phyloP scores from a whole-genome alignment of 148 eudicot genomes.

The Vaccinium corymbosum region DNA sequence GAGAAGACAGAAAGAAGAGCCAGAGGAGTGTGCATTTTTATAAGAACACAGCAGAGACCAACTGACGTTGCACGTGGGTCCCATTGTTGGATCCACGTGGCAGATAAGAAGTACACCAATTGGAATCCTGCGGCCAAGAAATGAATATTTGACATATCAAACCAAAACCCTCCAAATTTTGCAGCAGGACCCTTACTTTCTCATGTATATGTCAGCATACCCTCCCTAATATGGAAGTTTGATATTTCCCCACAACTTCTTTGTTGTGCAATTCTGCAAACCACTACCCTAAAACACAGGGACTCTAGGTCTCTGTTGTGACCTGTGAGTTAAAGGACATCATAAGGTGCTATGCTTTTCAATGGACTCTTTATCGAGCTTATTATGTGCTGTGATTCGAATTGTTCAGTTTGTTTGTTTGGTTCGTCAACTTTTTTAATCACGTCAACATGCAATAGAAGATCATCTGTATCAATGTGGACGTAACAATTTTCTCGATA shows the following conservation, averaged over 20 bases:
- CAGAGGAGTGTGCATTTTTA: slow-evolving; percentile 23
- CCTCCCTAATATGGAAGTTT: slow-evolving; percentile 1
- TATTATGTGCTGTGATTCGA: too few relatives aligned
- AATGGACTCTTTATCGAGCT: too few relatives aligned
- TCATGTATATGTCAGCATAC: neutral
- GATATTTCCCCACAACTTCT: slow-evolving; percentile 6
- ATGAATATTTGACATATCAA: neutral
- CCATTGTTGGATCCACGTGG: slow-evolving; percentile 33
- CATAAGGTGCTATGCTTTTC: too few relatives aligned
- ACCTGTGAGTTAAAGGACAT: neutral
- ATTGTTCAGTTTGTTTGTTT: too few relatives aligned
- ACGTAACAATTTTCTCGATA: too few relatives aligned
- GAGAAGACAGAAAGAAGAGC: neutral
- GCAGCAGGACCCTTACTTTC: neutral
- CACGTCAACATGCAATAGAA: too few relatives aligned
- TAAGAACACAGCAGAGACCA: slow-evolving; percentile 32
- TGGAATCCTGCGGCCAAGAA: slow-evolving; percentile 22
- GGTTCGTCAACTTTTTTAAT: too few relatives aligned
- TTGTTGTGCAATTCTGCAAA: neutral
- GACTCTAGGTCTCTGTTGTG: neutral
- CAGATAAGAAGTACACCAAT: slow-evolving; percentile 45
- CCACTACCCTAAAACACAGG: neutral
- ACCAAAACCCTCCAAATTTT: neutral
- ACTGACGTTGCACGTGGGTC: slow-evolving; percentile 23
- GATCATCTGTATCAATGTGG: too few relatives aligned